Percentiles rank a stretch among this genome's conserved stretches.
These are phyloP conservation scores for Pythium rhizo-oryzae DNA, from an alignment of 352 stramenopile species.

Conservation along the genomic window DNA sequence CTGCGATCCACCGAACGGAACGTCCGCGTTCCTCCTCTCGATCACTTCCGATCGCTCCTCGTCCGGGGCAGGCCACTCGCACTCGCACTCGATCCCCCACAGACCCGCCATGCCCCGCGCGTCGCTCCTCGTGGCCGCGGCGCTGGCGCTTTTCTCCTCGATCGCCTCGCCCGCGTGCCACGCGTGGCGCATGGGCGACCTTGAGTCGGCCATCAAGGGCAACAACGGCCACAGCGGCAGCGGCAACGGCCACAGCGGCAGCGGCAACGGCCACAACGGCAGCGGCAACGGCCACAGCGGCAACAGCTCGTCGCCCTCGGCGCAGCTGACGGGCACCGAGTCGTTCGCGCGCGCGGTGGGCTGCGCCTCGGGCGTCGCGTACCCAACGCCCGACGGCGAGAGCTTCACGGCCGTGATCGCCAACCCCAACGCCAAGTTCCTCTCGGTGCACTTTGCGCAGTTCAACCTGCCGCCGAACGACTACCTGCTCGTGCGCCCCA, in stretches of 20 bases:
- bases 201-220: too few relatives aligned
- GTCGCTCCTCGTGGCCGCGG: not conserved
- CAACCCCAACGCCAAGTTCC: conserved; percentile 45
- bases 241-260: too few relatives aligned
- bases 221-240: too few relatives aligned
- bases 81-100: not conserved
- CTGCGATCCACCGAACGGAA: not conserved
- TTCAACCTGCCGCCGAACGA: conserved; percentile 68
- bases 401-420: not conserved
- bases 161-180: not conserved
- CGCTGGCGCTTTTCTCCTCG: not conserved
- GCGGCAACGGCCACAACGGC: not conserved
- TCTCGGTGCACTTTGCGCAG: conserved; percentile 62
- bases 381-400: not conserved
- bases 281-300: not conserved
- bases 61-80: not conserved
- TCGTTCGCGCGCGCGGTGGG: conserved; percentile 45
- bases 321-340: conserved; percentile 45
- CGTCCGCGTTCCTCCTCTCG: too few relatives aligned
- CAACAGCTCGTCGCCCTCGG: not conserved
- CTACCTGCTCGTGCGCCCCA: conserved; percentile 49
- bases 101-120: not conserved
- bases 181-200: not conserved
- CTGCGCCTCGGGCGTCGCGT: conserved; percentile 39
- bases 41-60: conserved; percentile 1